Conservation (phyloP, 495 filamentous ascomycete genomes). For the Penicillium parvum region DNA sequence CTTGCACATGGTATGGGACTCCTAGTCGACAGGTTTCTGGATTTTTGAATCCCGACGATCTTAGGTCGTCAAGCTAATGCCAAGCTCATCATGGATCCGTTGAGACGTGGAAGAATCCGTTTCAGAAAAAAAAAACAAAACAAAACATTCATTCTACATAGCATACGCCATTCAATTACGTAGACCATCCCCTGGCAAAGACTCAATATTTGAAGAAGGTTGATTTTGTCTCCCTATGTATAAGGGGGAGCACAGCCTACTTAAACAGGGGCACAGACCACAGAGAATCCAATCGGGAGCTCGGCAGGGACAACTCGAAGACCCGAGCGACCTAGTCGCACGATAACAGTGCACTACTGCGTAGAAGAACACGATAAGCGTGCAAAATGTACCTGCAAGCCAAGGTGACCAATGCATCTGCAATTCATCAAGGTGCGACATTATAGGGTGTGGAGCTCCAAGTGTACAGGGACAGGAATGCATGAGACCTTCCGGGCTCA, state of each 20-base stretch:
- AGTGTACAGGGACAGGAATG: conserved; percentile 20
- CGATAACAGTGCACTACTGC: too few species aligned
- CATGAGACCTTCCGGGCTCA: conserved; percentile 6
- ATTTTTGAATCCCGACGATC: neutral
- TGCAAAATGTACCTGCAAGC: conserved; percentile 6
- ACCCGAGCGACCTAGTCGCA: conserved; percentile 6
- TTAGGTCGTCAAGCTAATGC: conserved; percentile 12
- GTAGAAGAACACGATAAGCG: conserved; percentile 7
- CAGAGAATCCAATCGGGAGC: conserved; percentile 4
- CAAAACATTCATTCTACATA: neutral
- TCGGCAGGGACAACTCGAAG: conserved; percentile 7
- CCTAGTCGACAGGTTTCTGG: conserved; percentile 1
- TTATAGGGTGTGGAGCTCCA: conserved; percentile 15
- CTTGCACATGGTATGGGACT: neutral
- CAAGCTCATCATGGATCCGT: conserved; percentile 10
- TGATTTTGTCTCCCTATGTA: conserved; percentile 1
- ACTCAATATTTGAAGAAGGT: conserved; percentile 1
- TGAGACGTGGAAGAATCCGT: neutral
- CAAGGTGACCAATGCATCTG: conserved; percentile 11
- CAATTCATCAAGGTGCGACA: conserved; percentile 9
- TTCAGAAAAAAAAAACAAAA: conserved; percentile 5
- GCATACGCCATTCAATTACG: conserved; percentile 11
- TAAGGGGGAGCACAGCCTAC: conserved; percentile 14
- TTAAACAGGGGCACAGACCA: conserved; percentile 5
- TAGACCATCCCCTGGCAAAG: conserved; percentile 4